Conservation (phyloP, 352 stramenopile genomes). For the Globisporangium yorkense region DNA sequence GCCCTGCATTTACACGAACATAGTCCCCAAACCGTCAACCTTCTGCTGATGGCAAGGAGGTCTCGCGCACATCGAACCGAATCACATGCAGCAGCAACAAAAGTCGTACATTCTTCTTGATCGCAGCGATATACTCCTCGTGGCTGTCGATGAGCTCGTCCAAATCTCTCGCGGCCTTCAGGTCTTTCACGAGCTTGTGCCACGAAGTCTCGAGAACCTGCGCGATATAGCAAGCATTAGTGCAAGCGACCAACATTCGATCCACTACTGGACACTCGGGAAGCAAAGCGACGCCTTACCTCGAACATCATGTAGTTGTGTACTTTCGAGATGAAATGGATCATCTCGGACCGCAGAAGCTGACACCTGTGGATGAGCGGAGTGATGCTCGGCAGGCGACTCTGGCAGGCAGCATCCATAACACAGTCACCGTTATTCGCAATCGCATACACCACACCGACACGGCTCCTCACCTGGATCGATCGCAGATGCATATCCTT, state of each 20-base stretch:
- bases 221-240: background rate
- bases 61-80: background rate
- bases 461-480: slow-evolving; percentile 52
- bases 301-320: slow-evolving; percentile 99
- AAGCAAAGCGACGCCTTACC: slow-evolving; percentile 16
- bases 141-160: slow-evolving; percentile 96
- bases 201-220: slow-evolving; percentile 92
- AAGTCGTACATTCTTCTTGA: slow-evolving; percentile 79
- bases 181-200: slow-evolving; percentile 87
- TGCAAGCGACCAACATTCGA: background rate
- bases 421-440: slow-evolving; percentile 5
- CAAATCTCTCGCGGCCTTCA: slow-evolving; percentile 90
- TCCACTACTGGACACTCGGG: background rate
- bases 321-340: slow-evolving; percentile 97
- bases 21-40: background rate
- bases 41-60: background rate
- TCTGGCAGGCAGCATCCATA: slow-evolving; percentile 21
- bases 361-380: slow-evolving; percentile 91
- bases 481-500: slow-evolving; percentile 96
- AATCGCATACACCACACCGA: slow-evolving; percentile 1
- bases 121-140: slow-evolving; percentile 91
- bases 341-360: slow-evolving; percentile 96
- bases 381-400: slow-evolving; percentile 45
- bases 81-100: background rate
- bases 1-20: slow-evolving; percentile 27